Evolutionary conservation across 495 filamentous ascomycete genomes (phyloP).

Genomic region (Trichocladium uniseriatum): DNA sequence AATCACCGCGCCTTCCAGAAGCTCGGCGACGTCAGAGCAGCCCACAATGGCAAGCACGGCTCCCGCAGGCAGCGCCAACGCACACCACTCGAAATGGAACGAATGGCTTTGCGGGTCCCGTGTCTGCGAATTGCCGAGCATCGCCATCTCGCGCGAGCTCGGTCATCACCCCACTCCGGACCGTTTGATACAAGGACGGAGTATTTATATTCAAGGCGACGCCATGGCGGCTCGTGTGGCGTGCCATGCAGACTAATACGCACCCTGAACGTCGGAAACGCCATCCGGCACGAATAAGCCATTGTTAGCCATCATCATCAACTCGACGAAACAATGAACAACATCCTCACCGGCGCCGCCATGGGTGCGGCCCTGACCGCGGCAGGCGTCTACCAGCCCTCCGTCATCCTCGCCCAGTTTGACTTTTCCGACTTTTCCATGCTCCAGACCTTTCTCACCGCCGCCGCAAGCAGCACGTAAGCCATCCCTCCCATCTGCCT

Average conservation of each 20-base stretch:
- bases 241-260: too few species aligned
- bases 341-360: constrained; percentile 35
- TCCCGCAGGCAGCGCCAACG: background rate
- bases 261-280: too few species aligned
- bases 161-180: too few species aligned
- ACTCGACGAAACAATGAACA: constrained; percentile 15
- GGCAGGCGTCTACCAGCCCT: constrained; percentile 43
- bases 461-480: constrained; percentile 46
- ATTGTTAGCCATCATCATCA: background rate
- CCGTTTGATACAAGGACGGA: too few species aligned
- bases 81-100: too few species aligned
- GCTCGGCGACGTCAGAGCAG: background rate
- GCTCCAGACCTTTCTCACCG: constrained; percentile 48
- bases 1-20: background rate
- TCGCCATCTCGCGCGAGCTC: too few species aligned
- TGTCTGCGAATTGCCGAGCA: too few species aligned
- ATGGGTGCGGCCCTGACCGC: constrained; percentile 48
- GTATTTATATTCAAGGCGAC: too few species aligned
- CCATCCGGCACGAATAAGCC: too few species aligned
- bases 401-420: constrained; percentile 46
- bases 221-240: too few species aligned
- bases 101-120: too few species aligned
- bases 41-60: background rate
- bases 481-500: constrained; percentile 13
- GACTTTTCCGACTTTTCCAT: constrained; percentile 46